Percentiles rank a stretch among this genome's conserved stretches.
Evolutionary conservation across 2,329 filamentous ascomycete genomes (phyloP).

Genomic region (Trichoderma sp.): DNA sequence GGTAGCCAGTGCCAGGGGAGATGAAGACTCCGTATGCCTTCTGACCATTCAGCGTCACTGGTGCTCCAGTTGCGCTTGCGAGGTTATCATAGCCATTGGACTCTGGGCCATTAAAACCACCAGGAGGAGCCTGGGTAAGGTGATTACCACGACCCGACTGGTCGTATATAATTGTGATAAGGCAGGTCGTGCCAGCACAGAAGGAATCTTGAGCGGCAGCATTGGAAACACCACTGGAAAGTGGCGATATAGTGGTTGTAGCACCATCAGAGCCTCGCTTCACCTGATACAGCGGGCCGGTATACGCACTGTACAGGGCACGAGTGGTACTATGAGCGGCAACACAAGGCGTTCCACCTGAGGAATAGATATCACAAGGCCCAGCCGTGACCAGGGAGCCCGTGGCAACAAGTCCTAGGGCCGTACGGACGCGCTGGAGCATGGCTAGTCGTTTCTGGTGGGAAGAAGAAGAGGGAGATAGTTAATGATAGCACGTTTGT

Average conservation of each 20-base stretch:
- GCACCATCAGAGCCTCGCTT: background rate
- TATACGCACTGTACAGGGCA: background rate
- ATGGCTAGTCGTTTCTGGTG: background rate
- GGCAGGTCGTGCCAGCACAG: background rate
- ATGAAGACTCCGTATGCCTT: constrained; percentile 3
- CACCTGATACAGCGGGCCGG: background rate
- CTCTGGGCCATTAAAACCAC: background rate
- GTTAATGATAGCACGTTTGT: background rate
- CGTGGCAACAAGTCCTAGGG: background rate
- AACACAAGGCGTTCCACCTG: constrained; percentile 2
- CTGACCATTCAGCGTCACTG: constrained; percentile 2
- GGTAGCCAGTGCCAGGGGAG: background rate
- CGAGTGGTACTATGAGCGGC: constrained; percentile 7
- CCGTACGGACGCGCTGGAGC: background rate
- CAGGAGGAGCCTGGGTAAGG: constrained; percentile 6
- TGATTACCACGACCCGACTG: constrained; percentile 5
- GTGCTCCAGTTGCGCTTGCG: background rate
- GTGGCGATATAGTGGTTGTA: background rate
- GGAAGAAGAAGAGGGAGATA: background rate
- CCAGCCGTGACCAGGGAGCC: background rate
- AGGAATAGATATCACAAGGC: constrained; percentile 3
- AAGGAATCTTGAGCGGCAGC: background rate
- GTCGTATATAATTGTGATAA: constrained; percentile 7
- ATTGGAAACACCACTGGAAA: background rate
- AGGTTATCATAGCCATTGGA: constrained; percentile 2